A percentile compares a stretch with the other conserved stretches of the same genome.
phyloP scores from a whole-genome alignment of 2,329 filamentous ascomycete genomes.

The Pseudogymnoascus sp. region DNA sequence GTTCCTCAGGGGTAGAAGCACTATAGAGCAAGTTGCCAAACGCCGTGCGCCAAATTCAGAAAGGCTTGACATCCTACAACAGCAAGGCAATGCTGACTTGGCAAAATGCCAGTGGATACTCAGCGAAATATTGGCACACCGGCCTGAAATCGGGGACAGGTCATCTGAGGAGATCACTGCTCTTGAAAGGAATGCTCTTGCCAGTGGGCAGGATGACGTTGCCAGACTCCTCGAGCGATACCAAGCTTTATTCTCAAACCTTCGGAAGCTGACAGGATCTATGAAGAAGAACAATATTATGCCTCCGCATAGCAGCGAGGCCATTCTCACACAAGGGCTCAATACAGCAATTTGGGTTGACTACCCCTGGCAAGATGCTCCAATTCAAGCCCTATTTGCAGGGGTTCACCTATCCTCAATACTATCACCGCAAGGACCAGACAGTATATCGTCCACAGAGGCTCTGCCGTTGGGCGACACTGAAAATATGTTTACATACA shows the following conservation, averaged over 20 bases:
- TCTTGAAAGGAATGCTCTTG: not conserved
- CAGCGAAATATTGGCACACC: conserved; percentile 38
- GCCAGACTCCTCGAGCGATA: conserved; percentile 41
- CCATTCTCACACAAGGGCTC: conserved; percentile 65
- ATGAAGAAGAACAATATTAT: conserved; percentile 80
- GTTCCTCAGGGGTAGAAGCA: conserved; percentile 74
- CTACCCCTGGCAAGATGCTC: conserved; percentile 65
- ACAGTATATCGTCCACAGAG: conserved; percentile 45
- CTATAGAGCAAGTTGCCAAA: conserved; percentile 64
- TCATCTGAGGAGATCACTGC: not conserved
- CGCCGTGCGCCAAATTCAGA: conserved; percentile 49
- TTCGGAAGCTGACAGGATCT: conserved; percentile 68
- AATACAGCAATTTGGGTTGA: conserved; percentile 76
- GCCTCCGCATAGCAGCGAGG: conserved; percentile 53
- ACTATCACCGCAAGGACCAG: conserved; percentile 38
- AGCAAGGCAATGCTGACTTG: conserved; percentile 78
- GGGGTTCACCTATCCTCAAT: conserved; percentile 47
- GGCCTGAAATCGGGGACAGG: conserved; percentile 31
- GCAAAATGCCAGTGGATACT: conserved; percentile 82
- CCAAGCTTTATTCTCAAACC: conserved; percentile 50
- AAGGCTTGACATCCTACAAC: conserved; percentile 47
- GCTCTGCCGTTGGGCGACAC: conserved; percentile 73
- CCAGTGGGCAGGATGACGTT: conserved; percentile 18
- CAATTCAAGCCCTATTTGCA: conserved; percentile 62
- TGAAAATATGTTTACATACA: conserved; percentile 66